Evolutionary conservation across 805 yeast genomes (phyloP).

Genomic region (Starmerella apis): DNA sequence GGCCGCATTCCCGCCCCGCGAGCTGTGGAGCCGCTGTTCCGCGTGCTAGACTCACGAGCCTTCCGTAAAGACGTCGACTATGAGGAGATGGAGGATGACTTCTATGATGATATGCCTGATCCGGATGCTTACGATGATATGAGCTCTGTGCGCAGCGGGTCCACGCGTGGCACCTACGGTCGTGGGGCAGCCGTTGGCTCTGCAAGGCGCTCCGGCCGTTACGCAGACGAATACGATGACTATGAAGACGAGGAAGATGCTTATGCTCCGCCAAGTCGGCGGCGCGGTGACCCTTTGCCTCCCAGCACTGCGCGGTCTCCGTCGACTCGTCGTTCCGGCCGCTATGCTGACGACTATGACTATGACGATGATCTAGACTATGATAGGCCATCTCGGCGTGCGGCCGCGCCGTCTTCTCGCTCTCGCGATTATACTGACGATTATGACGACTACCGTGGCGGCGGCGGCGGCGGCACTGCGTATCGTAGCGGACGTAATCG

Average conservation of each 20-base stretch:
- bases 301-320: neutral
- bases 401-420: constrained; percentile 6
- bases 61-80: constrained; percentile 44
- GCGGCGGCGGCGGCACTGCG: too few species aligned
- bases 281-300: constrained; percentile 3
- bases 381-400: constrained; percentile 10
- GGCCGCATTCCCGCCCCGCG: constrained; percentile 93
- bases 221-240: constrained; percentile 25
- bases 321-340: constrained; percentile 10
- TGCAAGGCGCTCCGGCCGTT: constrained; percentile 17
- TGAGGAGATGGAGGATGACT: constrained; percentile 51
- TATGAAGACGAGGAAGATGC: constrained; percentile 19
- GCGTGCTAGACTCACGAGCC: constrained; percentile 76
- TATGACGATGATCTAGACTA: constrained; percentile 23
- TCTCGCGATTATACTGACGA: constrained; percentile 21
- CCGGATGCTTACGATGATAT: constrained; percentile 19
- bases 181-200: constrained; percentile 8
- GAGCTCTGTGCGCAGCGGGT: constrained; percentile 13
- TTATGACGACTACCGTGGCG: constrained; percentile 19
- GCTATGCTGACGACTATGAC: constrained; percentile 23
- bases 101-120: constrained; percentile 68
- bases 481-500: constrained; percentile 14
- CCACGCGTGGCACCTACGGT: constrained; percentile 3
- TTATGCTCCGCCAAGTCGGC: constrained; percentile 5
- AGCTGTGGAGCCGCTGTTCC: constrained; percentile 73